Conservation (phyloP, 2,329 filamentous ascomycete species). For the Aspergillus glaucus region DNA sequence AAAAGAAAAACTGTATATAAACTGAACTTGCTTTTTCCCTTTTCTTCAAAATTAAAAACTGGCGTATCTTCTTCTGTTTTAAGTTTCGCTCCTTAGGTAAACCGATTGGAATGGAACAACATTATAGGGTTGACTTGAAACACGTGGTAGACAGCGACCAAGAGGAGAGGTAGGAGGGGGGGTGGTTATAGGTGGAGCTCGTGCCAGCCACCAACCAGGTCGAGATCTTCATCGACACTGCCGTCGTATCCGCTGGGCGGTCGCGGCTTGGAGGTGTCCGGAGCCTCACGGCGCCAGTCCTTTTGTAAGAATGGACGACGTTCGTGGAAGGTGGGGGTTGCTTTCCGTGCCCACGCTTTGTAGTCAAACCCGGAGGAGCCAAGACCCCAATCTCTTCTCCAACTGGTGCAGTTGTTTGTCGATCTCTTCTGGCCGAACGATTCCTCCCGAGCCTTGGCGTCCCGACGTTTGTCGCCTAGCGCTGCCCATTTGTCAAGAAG, state of each 20-base stretch:
- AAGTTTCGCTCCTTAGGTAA: slow-evolving; percentile 2
- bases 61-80: too few species aligned
- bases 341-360: slow-evolving; percentile 28
- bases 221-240: slow-evolving; percentile 61
- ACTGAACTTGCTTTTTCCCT: neutral
- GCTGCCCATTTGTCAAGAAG: slow-evolving; percentile 79
- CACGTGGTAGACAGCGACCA: slow-evolving; percentile 6
- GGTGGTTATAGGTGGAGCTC: slow-evolving; percentile 54
- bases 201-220: slow-evolving; percentile 93
- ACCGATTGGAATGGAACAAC: slow-evolving; percentile 13
- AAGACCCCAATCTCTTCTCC: slow-evolving; percentile 39
- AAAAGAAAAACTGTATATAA: neutral
- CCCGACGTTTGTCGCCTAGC: slow-evolving; percentile 76
- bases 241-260: slow-evolving; percentile 46
- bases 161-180: neutral
- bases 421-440: slow-evolving; percentile 45
- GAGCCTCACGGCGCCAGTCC: slow-evolving; percentile 41
- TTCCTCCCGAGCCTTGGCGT: slow-evolving; percentile 50
- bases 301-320: slow-evolving; percentile 36
- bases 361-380: slow-evolving; percentile 34
- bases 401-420: slow-evolving; percentile 34
- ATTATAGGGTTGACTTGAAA: slow-evolving; percentile 10
- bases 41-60: too few species aligned
- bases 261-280: slow-evolving; percentile 24
- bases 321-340: slow-evolving; percentile 20